Conservation (phyloP, 2,329 filamentous ascomycete species). For the Pseudocercospora eumusae region DNA sequence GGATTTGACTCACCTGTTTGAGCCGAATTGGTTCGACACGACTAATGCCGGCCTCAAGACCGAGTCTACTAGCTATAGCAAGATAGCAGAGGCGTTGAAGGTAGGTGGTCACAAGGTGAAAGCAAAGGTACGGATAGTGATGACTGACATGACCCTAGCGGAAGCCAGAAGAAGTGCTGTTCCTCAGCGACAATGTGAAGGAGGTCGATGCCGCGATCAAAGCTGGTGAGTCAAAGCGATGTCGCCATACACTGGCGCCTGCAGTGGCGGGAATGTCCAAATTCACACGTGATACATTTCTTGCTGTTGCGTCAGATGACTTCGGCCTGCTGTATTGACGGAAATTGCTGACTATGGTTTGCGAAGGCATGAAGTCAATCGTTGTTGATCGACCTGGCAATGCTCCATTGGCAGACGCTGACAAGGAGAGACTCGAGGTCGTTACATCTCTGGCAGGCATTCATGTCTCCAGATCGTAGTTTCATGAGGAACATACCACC, state of each 20-base stretch:
- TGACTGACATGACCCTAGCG: constrained; percentile 40
- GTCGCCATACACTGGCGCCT: background rate
- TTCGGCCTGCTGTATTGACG: too few species aligned
- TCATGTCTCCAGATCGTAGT: constrained; percentile 9
- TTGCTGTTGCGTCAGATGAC: background rate
- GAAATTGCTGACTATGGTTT: background rate
- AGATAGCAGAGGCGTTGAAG: constrained; percentile 57
- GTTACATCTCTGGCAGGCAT: constrained; percentile 34
- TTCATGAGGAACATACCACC: too few species aligned
- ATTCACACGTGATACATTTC: background rate
- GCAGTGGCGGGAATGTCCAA: background rate
- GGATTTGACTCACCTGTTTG: constrained; percentile 61
- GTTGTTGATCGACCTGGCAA: constrained; percentile 67
- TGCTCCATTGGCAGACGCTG: constrained; percentile 57
- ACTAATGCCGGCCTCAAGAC: constrained; percentile 76
- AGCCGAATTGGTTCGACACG: constrained; percentile 71
- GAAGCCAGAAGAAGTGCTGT: constrained; percentile 62
- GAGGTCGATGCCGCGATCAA: constrained; percentile 50
- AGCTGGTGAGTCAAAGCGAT: constrained; percentile 30
- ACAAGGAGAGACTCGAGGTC: constrained; percentile 39
- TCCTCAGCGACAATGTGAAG: constrained; percentile 76
- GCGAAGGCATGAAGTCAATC: constrained; percentile 44
- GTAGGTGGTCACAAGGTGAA: constrained; percentile 20
- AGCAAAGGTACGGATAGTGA: background rate
- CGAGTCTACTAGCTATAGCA: constrained; percentile 65